Base-by-base conservation (phyloP, 2,329 filamentous ascomycete genomes). In the Scedosporium boydii region DNA sequence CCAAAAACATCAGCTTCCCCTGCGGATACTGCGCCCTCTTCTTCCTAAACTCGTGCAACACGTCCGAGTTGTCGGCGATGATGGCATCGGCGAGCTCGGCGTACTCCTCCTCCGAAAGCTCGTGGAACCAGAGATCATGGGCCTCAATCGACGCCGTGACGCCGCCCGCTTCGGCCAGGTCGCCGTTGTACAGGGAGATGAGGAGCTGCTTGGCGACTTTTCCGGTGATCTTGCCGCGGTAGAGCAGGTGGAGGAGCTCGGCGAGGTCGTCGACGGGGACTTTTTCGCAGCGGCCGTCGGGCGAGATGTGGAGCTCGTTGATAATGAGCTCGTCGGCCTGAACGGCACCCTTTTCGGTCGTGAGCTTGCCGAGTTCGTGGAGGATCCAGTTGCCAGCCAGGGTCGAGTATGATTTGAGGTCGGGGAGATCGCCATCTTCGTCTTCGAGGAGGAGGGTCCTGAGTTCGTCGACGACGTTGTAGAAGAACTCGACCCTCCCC, bases 401-500 rank as follows among this genome's bases (percentile, higher is more conserved):
- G 4, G 76, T 73, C 9, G 80, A 78, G 62, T 78, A 76, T 1
- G 66, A 69, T 42, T 74, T 73, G 48, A 73, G 64, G 4, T 73
- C 68, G 64, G 65, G 10, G 4, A 62, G 66, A 48, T 61, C 68
- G 59, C 73, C 58, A 60, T 68, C 69, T 3, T 68, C 64, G 26
- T 55, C 63, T 38, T 38, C 34, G 3, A 9, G 29, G 0, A 73
- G 65, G 0, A 68, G 66, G 16, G 27, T 59, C 57, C 77, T 72
- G 0, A 87, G 69, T 1, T 72, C 70, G 2, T 80, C 77, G 1
- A 90, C 78, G 0, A 91, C 83, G 27, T 84, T 81, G 69, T 89
- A 87, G 70, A 92, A 96, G 73, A 93, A 97, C 67, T 96, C 87
- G 3, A 95, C 76, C 51, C 93, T 83, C 6, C 86, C 86, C 6